Conservation (phyloP, 1,284 basidiomycete genomes). For the Lentinus polychrous region DNA sequence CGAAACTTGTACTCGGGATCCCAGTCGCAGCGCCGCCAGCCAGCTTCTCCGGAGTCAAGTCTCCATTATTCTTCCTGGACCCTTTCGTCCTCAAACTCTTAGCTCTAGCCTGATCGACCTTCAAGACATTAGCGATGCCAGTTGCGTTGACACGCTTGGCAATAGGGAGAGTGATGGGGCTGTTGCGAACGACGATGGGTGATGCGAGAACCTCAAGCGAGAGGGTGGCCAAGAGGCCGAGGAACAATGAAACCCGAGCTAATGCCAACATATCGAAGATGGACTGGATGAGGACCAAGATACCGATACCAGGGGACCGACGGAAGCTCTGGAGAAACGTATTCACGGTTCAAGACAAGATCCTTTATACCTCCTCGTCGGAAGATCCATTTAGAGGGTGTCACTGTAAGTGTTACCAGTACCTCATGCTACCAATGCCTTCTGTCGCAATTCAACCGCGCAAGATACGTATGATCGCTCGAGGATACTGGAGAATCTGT, state of each 20-base stretch:
- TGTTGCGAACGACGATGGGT: slow-evolving; percentile 6
- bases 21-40: slow-evolving; percentile 3
- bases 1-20: slow-evolving; percentile 9
- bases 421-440: too few relatives aligned
- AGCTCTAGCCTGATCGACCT: slow-evolving; percentile 10
- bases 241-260: not conserved
- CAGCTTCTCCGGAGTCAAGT: not conserved
- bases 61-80: not conserved
- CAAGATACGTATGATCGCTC: too few relatives aligned
- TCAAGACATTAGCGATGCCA: slow-evolving; percentile 4
- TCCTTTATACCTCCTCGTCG: too few relatives aligned
- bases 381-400: too few relatives aligned
- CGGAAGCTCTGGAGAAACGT: too few relatives aligned
- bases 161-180: slow-evolving; percentile 10
- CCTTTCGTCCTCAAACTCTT: slow-evolving; percentile 4
- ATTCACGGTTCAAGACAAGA: too few relatives aligned
- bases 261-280: not conserved
- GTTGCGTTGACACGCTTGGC: slow-evolving; percentile 10
- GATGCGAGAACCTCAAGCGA: slow-evolving; percentile 3
- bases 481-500: too few relatives aligned
- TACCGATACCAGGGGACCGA: too few relatives aligned
- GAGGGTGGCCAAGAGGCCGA: not conserved
- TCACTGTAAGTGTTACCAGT: too few relatives aligned
- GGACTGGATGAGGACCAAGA: too few relatives aligned
- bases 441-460: too few relatives aligned